These are phyloP conservation scores for Naganishia sp. DNA, from an alignment of 1,284 basidiomycete species.

Conservation along the genomic window DNA sequence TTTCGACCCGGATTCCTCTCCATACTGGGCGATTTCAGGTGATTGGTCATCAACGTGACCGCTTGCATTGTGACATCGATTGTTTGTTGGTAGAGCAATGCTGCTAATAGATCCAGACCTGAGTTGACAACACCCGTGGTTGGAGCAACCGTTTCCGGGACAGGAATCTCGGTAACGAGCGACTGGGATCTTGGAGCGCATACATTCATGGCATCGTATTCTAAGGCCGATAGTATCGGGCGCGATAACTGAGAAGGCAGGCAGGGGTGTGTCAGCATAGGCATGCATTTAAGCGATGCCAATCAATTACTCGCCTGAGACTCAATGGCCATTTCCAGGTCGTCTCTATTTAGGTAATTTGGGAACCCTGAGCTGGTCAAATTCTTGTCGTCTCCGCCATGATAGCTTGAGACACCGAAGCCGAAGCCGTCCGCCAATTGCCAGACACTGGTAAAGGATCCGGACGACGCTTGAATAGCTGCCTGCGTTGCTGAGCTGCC, in stretches of 20 bases:
- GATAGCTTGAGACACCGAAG: conserved; percentile 80
- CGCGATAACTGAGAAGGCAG: conserved; percentile 36
- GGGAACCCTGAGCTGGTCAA: conserved; percentile 45
- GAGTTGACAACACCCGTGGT: conserved; percentile 84
- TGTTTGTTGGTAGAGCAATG: conserved; percentile 77
- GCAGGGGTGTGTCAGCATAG: not conserved
- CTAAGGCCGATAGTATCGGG: conserved; percentile 79
- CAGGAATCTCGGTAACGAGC: conserved; percentile 55
- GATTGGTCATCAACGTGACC: conserved; percentile 64
- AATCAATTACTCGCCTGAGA: conserved; percentile 60
- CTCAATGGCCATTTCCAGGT: conserved; percentile 73
- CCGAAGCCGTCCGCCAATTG: conserved; percentile 83
- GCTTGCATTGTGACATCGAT: conserved; percentile 66
- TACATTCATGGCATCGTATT: conserved; percentile 75
- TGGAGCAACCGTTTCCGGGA: conserved; percentile 70
- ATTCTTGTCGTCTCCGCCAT: conserved; percentile 48
- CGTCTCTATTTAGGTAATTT: conserved; percentile 73
- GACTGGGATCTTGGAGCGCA: conserved; percentile 50
- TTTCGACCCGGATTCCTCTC: conserved; percentile 88
- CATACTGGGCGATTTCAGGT: conserved; percentile 71
- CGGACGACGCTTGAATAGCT: conserved; percentile 83
- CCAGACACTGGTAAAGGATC: conserved; percentile 84
- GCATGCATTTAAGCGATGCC: not conserved
- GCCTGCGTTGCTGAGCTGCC: conserved; percentile 84
- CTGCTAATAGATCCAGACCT: conserved; percentile 80